Base-by-base conservation (phyloP, 768 basidiomycete species). In the Lactarius trivialis region DNA sequence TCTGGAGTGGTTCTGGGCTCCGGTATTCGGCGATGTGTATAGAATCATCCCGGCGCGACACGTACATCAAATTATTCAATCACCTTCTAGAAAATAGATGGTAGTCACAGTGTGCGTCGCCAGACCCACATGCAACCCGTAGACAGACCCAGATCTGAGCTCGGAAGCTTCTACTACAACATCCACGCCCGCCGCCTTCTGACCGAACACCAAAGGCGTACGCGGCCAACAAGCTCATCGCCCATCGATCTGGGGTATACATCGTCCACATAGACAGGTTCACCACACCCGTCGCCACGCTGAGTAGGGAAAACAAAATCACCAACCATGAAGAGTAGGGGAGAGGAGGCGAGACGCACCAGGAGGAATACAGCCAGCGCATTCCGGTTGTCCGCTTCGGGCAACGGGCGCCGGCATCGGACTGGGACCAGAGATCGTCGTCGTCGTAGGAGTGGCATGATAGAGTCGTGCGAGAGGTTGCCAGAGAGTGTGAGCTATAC, bases 321-420 rank as follows among this genome's bases (percentile, higher is more conserved):
- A 56, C 43, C 43, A 24, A 21, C 11, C 48, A 65, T 30, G 36
- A 17, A 60, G n/a, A 6, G 30, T 2, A 30, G 30, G 30, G 30
- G 30, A n/a, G n/a, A n/a, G n/a, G 30, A 30, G 30, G 41, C 0
- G 17, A 19, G 12, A 80, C 90, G 65, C 66, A 93, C 95, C 26
- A 89, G 64, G 1, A 99, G 80, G 73, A 99, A 99, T 24, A 95
- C 68, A 6, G 77, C 74, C 12, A 98, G 74, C 0, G 88, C 83
- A 65, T 98, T 94, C 62, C 76, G 79, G 71, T 98, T 98, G 56
- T 97, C 77, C 1, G 91, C 91, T 30, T 89, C 85, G 15, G 97
- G 76, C 32, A 98, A 74, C 28, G 73, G 68, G 82, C 2, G 83
- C 57, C 2, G 71, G 65, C 48, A 67, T 70, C 15, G 71, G 58